Base-by-base conservation (phyloP, 2,329 filamentous ascomycete genomes). In the Penicillium fuscoglaucum region DNA sequence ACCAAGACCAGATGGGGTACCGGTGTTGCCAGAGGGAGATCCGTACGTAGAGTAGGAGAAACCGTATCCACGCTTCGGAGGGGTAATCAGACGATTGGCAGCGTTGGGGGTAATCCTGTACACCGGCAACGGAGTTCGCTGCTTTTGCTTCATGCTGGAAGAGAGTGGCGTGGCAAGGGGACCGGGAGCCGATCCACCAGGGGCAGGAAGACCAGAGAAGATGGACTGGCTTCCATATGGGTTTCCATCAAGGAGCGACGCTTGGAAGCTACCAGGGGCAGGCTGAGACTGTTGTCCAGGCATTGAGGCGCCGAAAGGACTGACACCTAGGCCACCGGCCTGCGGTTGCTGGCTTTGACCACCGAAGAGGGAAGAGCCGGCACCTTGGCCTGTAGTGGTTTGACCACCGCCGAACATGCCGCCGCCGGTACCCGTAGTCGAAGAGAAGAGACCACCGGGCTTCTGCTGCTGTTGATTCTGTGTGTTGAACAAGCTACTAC, bases 41-140 rank as follows among this genome's bases (percentile, higher is more conserved):
- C 91, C 91, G 68, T 96, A 96, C 2, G 88, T 92, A 63, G 92
- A 96, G 76, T 97, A 97, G 2, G 90, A 92, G 73, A 97, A 96
- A 3, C 93, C 93, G 71, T 91, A 97, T 6, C 91, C 91, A 56
- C 89, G 85, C 77, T 91, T 93, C 66, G 92, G 90, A 0, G 93
- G 92, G 0, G 92, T 96, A 31, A 87, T 84, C 57, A 93, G 87
- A 48, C 92, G 89, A 24, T 89, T 89, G 9, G 90, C 87, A 35
- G 90, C 90, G 47, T 86, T 85, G 0, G 92, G 91, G 47, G 91
- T 93, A 64, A 96, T 83, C 77, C 93, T 95, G 79, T 93, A 92
- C 72, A 95, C 87, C 3, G 92, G 92, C 54, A 96, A 78, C 44
- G 93, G 90, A 10, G 90, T 89, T 63, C 85, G 87, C 72, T 91